A percentile compares a stretch with the other conserved stretches of the same genome.
These are phyloP conservation scores for Leccinum fallax DNA, from an alignment of 1,284 basidiomycete species.

Conservation along the genomic window DNA sequence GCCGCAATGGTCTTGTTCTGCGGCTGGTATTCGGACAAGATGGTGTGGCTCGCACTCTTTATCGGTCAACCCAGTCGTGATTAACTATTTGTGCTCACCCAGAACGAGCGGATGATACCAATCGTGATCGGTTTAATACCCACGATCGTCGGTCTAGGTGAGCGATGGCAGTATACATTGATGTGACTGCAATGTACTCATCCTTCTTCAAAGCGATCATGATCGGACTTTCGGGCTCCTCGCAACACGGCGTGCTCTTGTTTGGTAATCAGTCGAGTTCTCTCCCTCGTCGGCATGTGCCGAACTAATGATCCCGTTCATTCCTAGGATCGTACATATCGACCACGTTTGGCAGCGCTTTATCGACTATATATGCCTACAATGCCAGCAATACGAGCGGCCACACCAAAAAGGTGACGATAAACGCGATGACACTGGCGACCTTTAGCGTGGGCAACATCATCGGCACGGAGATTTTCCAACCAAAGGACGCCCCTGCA, in stretches of 20 bases:
- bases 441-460: constrained; percentile 36
- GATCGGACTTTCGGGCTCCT: constrained; percentile 54
- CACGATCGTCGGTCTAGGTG: constrained; percentile 60
- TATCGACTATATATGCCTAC: constrained; percentile 66
- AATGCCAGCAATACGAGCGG: constrained; percentile 69
- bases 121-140: constrained; percentile 63
- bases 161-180: constrained; percentile 3
- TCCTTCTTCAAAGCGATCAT: constrained; percentile 46
- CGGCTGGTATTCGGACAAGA: constrained; percentile 68
- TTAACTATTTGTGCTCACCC: background rate
- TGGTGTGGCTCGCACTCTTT: constrained; percentile 36
- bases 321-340: constrained; percentile 55
- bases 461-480: constrained; percentile 38
- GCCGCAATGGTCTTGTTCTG: constrained; percentile 52
- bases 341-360: constrained; percentile 59
- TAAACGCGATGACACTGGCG: constrained; percentile 35
- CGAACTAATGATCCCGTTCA: background rate
- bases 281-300: background rate
- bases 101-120: constrained; percentile 66
- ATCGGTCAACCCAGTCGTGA: background rate
- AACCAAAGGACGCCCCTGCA: constrained; percentile 37
- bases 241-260: constrained; percentile 55
- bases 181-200: background rate
- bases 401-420: constrained; percentile 63
- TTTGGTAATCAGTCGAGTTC: constrained; percentile 47